Percentiles rank a stretch among this genome's conserved stretches.
Conservation (phyloP, 148 eudicot genomes). For the Oxyria digyna region DNA sequence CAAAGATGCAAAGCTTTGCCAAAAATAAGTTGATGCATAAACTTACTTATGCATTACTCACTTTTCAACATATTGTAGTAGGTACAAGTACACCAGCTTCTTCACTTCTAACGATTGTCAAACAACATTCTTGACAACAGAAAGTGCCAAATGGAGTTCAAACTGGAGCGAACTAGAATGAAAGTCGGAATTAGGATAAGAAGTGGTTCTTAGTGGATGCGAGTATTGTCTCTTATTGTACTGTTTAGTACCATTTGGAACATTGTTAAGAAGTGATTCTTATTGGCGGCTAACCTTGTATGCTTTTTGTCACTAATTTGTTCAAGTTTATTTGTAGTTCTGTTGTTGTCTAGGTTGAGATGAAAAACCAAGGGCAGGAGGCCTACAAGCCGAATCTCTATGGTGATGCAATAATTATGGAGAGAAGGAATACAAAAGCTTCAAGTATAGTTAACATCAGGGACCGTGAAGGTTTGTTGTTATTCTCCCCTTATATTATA, state of each 20-base stretch:
- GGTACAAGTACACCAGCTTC: slow-evolving; percentile 95
- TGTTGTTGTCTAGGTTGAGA: slow-evolving; percentile 63
- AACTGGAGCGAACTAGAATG: too few relatives aligned
- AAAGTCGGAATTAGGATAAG: too few relatives aligned
- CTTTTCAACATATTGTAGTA: slow-evolving; percentile 96
- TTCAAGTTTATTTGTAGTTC: slow-evolving; percentile 28
- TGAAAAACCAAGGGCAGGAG: slow-evolving; percentile 82
- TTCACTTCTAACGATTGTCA: slow-evolving; percentile 88
- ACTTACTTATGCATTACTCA: slow-evolving; percentile 10
- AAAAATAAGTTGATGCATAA: neutral
- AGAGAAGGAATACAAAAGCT: slow-evolving; percentile 74
- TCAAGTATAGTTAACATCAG: slow-evolving; percentile 43
- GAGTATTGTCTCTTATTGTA: slow-evolving; percentile 27
- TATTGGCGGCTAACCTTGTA: neutral
- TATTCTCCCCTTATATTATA: neutral
- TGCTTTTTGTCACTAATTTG: neutral
- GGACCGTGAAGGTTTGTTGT: slow-evolving; percentile 54
- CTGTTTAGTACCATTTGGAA: neutral
- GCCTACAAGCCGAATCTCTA: slow-evolving; percentile 72
- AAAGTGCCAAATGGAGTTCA: too few relatives aligned
- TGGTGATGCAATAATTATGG: slow-evolving; percentile 63
- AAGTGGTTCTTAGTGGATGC: too few relatives aligned
- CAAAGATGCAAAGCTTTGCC: neutral
- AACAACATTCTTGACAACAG: slow-evolving; percentile 97
- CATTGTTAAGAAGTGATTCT: neutral